These are phyloP conservation scores for Dimargaris cristalligena DNA, from an alignment of 192 early-diverging fungal genomes.

Conservation along the genomic window DNA sequence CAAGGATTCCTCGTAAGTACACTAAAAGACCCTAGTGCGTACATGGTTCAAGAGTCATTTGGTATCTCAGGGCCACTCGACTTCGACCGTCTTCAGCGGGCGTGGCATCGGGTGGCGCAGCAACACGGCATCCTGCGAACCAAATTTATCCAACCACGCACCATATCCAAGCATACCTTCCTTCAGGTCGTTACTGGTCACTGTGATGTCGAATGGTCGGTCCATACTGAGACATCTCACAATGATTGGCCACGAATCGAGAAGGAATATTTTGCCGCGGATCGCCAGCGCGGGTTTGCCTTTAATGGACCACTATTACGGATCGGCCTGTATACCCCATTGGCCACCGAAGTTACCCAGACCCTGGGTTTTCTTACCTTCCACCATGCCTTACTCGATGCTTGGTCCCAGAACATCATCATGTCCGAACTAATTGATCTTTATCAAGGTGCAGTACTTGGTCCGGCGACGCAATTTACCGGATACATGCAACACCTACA, in stretches of 20 bases:
- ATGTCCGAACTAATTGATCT: not conserved
- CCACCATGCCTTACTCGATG: not conserved
- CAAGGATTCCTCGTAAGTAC: not conserved
- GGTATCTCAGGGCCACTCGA: not conserved
- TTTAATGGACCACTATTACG: not conserved
- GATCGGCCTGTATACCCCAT: not conserved
- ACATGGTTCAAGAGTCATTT: slow-evolving; percentile 1
- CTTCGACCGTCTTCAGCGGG: not conserved
- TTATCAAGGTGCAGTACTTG: not conserved
- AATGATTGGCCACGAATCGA: not conserved
- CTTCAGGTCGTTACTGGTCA: not conserved
- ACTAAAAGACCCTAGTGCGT: slow-evolving; percentile 9
- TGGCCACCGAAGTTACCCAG: too few species aligned
- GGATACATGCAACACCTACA: not conserved
- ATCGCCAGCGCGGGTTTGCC: not conserved
- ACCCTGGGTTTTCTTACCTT: not conserved
- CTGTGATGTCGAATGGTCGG: not conserved
- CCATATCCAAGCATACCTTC: not conserved
- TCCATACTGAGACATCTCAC: not conserved
- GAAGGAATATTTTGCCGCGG: not conserved
- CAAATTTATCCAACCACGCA: not conserved
- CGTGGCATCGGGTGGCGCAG: not conserved
- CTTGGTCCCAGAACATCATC: not conserved
- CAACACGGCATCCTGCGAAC: slow-evolving; percentile 2
- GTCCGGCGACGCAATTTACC: not conserved